Percentiles rank a stretch among this genome's conserved stretches.
Evolutionary conservation across 176 grass and related monocot species (phyloP).

Genomic region (Lolium perenne): DNA sequence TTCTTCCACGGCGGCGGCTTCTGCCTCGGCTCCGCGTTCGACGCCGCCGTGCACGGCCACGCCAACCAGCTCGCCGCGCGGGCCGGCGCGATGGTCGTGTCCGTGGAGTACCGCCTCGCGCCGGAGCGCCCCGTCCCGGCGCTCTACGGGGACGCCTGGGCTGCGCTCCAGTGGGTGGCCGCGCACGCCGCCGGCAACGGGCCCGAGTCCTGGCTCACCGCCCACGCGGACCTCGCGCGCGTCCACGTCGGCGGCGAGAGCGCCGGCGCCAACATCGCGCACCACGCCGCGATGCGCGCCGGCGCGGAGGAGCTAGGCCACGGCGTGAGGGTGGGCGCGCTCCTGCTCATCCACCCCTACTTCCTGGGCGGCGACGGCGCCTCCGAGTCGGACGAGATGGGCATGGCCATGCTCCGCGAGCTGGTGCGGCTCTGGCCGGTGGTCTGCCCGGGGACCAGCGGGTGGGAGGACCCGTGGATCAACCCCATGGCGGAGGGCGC

Average conservation of each 20-base stretch:
- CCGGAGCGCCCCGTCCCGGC: slow-evolving; percentile 61
- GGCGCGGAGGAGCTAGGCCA: slow-evolving; percentile 38
- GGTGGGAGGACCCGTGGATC: slow-evolving; percentile 71
- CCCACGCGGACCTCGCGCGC: slow-evolving; percentile 60
- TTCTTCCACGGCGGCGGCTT: slow-evolving; percentile 72
- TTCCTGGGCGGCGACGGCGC: slow-evolving; percentile 58
- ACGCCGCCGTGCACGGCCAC: slow-evolving; percentile 47
- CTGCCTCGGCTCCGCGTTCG: slow-evolving; percentile 72
- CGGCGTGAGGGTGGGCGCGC: slow-evolving; percentile 47
- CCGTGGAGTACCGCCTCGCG: slow-evolving; percentile 68
- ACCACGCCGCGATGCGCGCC: slow-evolving; percentile 72
- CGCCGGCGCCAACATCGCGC: slow-evolving; percentile 73
- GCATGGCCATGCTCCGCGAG: slow-evolving; percentile 36
- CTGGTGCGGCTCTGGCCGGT: slow-evolving; percentile 55
- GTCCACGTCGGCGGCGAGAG: slow-evolving; percentile 78
- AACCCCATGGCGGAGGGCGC: slow-evolving; percentile 70
- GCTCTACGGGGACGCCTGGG: slow-evolving; percentile 62
- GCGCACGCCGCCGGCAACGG: slow-evolving; percentile 46
- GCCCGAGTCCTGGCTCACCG: slow-evolving; percentile 55
- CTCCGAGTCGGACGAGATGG: slow-evolving; percentile 52
- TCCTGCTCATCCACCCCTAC: slow-evolving; percentile 73
- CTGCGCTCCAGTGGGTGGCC: slow-evolving; percentile 66
- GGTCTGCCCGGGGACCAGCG: slow-evolving; percentile 56
- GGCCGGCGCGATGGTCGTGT: slow-evolving; percentile 52
- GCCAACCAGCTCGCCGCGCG: slow-evolving; percentile 53